phyloP scores from a whole-genome alignment of 1,139 yeast genomes.

The Zygotorulaspora mrakii region DNA sequence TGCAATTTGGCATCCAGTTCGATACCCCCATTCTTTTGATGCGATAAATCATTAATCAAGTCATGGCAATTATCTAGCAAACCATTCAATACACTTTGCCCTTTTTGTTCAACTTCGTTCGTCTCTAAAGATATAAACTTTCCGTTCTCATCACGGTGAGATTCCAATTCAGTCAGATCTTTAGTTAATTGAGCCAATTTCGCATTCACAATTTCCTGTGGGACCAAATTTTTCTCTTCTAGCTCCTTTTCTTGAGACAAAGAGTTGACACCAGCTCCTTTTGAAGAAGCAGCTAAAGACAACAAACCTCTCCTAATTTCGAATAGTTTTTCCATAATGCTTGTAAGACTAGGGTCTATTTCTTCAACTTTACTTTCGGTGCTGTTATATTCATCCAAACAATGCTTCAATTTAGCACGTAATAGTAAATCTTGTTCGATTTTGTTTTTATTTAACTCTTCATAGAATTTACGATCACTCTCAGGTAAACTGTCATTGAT shows the following conservation, averaged over 20 bases:
- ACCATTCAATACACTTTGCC: conserved; percentile 67
- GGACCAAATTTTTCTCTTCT: conserved; percentile 16
- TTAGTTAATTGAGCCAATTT: conserved; percentile 38
- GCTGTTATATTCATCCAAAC: conserved; percentile 50
- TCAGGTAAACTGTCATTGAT: conserved; percentile 23
- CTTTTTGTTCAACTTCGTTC: conserved; percentile 39
- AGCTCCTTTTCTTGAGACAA: conserved; percentile 10
- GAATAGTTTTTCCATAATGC: conserved; percentile 50
- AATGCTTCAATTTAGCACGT: conserved; percentile 55
- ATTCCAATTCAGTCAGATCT: conserved; percentile 43
- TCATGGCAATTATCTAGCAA: conserved; percentile 78
- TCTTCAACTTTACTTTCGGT: conserved; percentile 53
- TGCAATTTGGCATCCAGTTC: conserved; percentile 48
- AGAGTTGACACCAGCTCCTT: conserved; percentile 14
- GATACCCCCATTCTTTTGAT: conserved; percentile 45
- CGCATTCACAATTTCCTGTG: conserved; percentile 24
- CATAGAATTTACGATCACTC: conserved; percentile 12
- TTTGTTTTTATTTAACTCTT: conserved; percentile 36
- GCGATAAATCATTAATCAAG: conserved; percentile 66
- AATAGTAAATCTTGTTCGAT: conserved; percentile 57
- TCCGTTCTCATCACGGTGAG: conserved; percentile 44
- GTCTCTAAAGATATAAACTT: conserved; percentile 42
- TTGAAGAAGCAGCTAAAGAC: conserved; percentile 44
- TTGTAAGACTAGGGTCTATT: conserved; percentile 53
- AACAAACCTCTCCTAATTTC: conserved; percentile 52